Evolutionary conservation across 129 eudicot species (phyloP).

Genomic region (Solidago caesia): DNA sequence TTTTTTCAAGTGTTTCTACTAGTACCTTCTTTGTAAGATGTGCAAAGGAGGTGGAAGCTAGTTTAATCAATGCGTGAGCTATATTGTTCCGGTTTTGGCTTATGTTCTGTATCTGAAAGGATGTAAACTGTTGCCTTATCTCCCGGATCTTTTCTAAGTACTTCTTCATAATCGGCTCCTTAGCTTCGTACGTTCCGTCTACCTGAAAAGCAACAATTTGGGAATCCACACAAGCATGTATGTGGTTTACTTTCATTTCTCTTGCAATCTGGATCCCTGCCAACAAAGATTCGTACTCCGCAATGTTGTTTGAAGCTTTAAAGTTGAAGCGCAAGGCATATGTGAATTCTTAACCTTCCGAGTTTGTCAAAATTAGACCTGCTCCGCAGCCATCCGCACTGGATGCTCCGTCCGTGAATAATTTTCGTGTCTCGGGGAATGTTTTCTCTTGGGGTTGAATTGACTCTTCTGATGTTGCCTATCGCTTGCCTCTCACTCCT

Average conservation of each 20-base stretch:
- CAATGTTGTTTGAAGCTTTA: too few relatives aligned
- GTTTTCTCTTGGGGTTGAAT: too few relatives aligned
- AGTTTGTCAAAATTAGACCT: too few relatives aligned
- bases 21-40: neutral
- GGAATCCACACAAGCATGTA: neutral
- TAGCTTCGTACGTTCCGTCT: neutral
- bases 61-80: neutral
- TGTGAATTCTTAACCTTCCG: too few relatives aligned
- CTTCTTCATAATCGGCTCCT: neutral
- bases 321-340: too few relatives aligned
- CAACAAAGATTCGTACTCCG: too few relatives aligned
- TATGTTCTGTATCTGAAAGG: neutral
- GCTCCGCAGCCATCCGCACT: too few relatives aligned
- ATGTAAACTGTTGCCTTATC: too few relatives aligned
- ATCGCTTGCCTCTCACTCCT: too few relatives aligned
- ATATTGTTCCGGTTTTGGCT: neutral
- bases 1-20: neutral
- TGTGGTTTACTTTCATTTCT: neutral
- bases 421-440: too few relatives aligned
- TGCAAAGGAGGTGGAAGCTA: neutral
- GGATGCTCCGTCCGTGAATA: too few relatives aligned
- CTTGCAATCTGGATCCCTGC: neutral
- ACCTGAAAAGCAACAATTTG: neutral
- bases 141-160: neutral
- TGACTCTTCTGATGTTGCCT: too few relatives aligned